phyloP scores from a whole-genome alignment of 129 eudicot genomes.

The Smallanthus sonchifolius region DNA sequence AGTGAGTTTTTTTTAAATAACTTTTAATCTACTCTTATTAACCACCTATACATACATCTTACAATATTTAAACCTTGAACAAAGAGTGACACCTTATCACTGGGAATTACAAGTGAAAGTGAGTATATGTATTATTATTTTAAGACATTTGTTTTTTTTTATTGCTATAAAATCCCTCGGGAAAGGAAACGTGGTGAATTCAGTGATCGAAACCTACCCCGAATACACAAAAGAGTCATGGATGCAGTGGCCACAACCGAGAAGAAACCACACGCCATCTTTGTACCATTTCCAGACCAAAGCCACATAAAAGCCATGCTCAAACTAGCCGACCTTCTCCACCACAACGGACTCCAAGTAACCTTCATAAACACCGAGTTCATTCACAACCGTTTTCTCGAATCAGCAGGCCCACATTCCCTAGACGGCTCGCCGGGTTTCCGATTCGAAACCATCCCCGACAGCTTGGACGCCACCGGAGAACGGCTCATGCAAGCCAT shows the following conservation, averaged over 20 bases:
- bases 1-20: no score
- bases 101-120: no score
- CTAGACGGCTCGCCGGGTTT: conserved; percentile 44
- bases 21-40: no score
- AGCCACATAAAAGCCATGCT: conserved; percentile 20
- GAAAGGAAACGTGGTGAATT: no score
- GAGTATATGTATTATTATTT: no score
- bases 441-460: conserved; percentile 46
- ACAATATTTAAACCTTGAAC: no score
- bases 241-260: background rate
- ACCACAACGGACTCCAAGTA: conserved; percentile 1
- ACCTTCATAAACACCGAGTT: background rate
- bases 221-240: background rate
- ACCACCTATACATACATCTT: no score
- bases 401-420: conserved; percentile 38
- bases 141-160: no score
- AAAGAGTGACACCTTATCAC: no score
- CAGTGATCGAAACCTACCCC: no score
- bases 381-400: conserved; percentile 49
- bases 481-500: background rate
- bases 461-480: conserved; percentile 5
- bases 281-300: conserved; percentile 11
- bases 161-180: no score
- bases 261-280: background rate
- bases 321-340: conserved; percentile 12